Conservation (phyloP, 2,329 filamentous ascomycete species). For the Hymenoscyphus fraxineus region DNA sequence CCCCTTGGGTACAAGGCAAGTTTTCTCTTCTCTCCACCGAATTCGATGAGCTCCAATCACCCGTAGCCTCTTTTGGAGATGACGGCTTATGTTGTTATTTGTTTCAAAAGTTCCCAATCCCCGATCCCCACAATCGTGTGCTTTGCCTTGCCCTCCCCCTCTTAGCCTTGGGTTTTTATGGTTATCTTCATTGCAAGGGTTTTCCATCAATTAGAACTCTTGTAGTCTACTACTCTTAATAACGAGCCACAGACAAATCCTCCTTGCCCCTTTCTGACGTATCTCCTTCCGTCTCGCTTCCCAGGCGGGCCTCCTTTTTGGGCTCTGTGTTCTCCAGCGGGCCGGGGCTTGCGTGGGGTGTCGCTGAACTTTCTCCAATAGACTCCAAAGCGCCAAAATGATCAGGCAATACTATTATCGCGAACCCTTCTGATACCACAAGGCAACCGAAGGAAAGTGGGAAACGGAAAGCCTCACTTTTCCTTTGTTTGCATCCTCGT, state of each 20-base stretch:
- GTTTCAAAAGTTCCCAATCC: not conserved
- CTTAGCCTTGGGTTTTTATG: slow-evolving; percentile 10
- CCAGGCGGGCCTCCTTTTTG: not conserved
- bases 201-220: slow-evolving; percentile 1
- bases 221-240: not conserved
- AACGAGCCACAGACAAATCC: not conserved
- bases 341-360: slow-evolving; percentile 9
- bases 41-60: not conserved
- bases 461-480: slow-evolving; percentile 14
- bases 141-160: slow-evolving; percentile 1
- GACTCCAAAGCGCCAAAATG: not conserved
- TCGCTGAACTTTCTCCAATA: slow-evolving; percentile 3
- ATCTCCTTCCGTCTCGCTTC: not conserved
- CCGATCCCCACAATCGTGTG: not conserved
- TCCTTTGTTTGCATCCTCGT: slow-evolving; percentile 11
- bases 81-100: not conserved
- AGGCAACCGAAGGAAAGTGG: slow-evolving; percentile 3
- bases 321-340: not conserved
- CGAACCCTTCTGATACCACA: slow-evolving; percentile 8
- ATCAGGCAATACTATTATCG: slow-evolving; percentile 13
- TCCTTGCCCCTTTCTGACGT: slow-evolving; percentile 2
- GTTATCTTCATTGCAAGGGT: slow-evolving; percentile 15
- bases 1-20: not conserved
- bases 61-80: not conserved
- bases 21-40: not conserved